A percentile compares a stretch with the other conserved stretches of the same genome.
phyloP scores from a whole-genome alignment of 805 yeast species.

The Hanseniaspora taiwanica region DNA sequence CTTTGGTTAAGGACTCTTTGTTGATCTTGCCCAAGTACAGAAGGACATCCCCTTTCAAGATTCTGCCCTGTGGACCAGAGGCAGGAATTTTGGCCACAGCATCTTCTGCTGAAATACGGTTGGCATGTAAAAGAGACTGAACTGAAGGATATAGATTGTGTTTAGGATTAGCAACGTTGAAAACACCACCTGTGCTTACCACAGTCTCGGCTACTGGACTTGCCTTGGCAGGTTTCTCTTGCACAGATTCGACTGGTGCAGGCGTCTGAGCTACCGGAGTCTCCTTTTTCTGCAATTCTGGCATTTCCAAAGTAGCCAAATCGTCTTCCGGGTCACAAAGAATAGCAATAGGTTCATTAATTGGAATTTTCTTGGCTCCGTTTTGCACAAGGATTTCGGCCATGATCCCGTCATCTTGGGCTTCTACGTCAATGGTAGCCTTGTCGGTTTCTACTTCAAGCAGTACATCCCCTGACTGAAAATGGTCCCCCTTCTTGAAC shows the following conservation, averaged over 20 bases:
- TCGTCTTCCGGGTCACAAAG: constrained; percentile 86
- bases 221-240: constrained; percentile 9
- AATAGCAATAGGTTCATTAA: constrained; percentile 82
- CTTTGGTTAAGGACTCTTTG: constrained; percentile 34
- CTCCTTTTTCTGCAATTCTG: constrained; percentile 26
- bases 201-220: constrained; percentile 10
- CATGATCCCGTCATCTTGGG: constrained; percentile 82
- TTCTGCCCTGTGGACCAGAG: constrained; percentile 79
- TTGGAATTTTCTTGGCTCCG: constrained; percentile 72
- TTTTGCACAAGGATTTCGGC: constrained; percentile 58
- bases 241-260: constrained; percentile 12
- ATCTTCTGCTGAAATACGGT: constrained; percentile 52
- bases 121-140: constrained; percentile 42
- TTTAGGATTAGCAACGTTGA: constrained; percentile 40
- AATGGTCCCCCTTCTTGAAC: constrained; percentile 60
- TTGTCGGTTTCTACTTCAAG: constrained; percentile 80
- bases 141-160: constrained; percentile 77
- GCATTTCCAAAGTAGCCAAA: constrained; percentile 45
- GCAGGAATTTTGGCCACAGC: constrained; percentile 65
- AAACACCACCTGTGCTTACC: constrained; percentile 12
- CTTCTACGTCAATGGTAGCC: constrained; percentile 73
- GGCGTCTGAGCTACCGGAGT: constrained; percentile 12
- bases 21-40: constrained; percentile 69
- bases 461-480: constrained; percentile 69
- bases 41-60: constrained; percentile 83